Conservation (phyloP, 305 asterid species). For the Solanum hybrid region DNA sequence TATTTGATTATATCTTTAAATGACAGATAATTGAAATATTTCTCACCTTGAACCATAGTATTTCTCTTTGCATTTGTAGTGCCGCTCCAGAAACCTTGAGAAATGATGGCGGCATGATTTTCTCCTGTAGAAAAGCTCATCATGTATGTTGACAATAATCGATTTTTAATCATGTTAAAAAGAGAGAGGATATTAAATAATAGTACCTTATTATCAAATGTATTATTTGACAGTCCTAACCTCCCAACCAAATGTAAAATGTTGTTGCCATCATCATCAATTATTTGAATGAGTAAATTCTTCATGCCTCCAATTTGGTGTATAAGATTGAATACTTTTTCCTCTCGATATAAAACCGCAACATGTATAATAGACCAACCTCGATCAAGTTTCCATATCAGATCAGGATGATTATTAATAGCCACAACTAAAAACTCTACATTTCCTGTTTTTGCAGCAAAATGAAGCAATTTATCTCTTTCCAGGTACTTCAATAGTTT, state of each 20-base stretch:
- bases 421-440: too few species aligned
- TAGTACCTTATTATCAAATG: background rate
- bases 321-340: background rate
- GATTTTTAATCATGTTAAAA: background rate
- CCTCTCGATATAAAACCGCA: background rate
- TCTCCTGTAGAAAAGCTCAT: background rate
- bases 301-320: conserved; percentile 22
- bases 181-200: background rate
- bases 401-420: background rate
- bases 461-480: background rate
- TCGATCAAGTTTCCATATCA: too few species aligned
- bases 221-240: background rate
- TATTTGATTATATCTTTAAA: too few species aligned
- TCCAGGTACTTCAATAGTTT: background rate
- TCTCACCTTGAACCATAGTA: conserved; percentile 33
- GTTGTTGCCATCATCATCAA: conserved; percentile 14
- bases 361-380: background rate
- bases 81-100: conserved; percentile 24
- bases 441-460: too few species aligned
- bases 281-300: conserved; percentile 8
- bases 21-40: too few species aligned
- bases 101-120: background rate
- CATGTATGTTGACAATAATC: background rate
- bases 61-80: conserved; percentile 33
- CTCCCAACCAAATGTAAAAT: conserved; percentile 30